Conservation (phyloP, 768 basidiomycete species). For the Mycena haematopus region DNA sequence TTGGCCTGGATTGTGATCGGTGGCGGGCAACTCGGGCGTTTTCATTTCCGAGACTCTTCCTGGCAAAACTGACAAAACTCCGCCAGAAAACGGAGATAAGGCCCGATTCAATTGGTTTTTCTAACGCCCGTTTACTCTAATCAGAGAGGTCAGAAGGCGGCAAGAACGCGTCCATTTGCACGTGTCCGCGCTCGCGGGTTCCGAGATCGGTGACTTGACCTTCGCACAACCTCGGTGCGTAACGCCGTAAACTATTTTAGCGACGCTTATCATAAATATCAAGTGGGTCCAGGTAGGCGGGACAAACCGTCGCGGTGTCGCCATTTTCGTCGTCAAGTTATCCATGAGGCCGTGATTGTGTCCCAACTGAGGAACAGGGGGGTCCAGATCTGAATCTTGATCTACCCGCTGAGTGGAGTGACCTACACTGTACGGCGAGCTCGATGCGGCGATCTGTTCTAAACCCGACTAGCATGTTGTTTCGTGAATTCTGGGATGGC, state of each 20-base stretch:
- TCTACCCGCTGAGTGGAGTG: neutral
- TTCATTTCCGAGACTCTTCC: constrained; percentile 29
- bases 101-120: neutral
- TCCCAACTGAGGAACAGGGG: constrained; percentile 12
- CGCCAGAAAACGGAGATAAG: constrained; percentile 28
- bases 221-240: constrained; percentile 1
- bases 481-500: constrained; percentile 23
- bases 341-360: constrained; percentile 23
- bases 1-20: constrained; percentile 17
- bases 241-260: constrained; percentile 4
- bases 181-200: constrained; percentile 11
- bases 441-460: neutral
- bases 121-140: constrained; percentile 3
- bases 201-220: neutral
- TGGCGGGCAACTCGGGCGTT: constrained; percentile 25
- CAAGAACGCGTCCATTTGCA: too few relatives aligned
- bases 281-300: constrained; percentile 16
- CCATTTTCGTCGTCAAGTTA: constrained; percentile 3
- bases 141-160: neutral
- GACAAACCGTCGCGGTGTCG: neutral
- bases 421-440: constrained; percentile 16
- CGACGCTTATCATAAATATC: constrained; percentile 14
- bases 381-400: constrained; percentile 19
- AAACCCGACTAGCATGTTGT: constrained; percentile 27
- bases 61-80: constrained; percentile 12